These are phyloP conservation scores for Neoboletus magnificus DNA, from an alignment of 768 basidiomycete genomes.

Conservation along the genomic window DNA sequence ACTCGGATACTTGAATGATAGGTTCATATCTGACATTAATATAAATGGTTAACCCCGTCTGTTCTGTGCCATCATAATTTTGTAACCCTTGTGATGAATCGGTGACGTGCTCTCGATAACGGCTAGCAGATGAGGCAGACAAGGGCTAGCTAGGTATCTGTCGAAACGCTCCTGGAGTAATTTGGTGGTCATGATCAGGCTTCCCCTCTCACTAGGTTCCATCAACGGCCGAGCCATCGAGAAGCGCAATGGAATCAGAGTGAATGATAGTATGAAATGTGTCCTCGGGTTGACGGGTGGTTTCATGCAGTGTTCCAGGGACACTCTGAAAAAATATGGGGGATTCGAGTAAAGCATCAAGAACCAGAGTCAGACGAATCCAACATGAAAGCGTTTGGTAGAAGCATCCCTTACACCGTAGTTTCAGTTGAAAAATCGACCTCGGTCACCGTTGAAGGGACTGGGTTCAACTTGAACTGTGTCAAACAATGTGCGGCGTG, in stretches of 20 bases:
- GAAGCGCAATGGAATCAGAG: constrained; percentile 12
- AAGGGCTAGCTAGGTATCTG: constrained; percentile 11
- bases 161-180: constrained; percentile 10
- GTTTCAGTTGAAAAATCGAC: constrained; percentile 8
- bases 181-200: constrained; percentile 10
- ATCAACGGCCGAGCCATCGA: constrained; percentile 13
- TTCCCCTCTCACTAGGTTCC: constrained; percentile 4
- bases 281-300: constrained; percentile 16
- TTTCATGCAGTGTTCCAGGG: constrained; percentile 17
- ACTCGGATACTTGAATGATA: too few species aligned
- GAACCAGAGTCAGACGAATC: not conserved
- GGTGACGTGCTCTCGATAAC: not conserved
- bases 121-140: constrained; percentile 7
- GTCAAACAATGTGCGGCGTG: constrained; percentile 23
- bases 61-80: too few species aligned
- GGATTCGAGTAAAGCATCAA: not conserved
- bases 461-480: constrained; percentile 19
- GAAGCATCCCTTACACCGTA: constrained; percentile 11
- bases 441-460: constrained; percentile 5
- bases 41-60: too few species aligned
- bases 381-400: not conserved
- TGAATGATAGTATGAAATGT: constrained; percentile 16
- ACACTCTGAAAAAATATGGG: not conserved
- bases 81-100: too few species aligned
- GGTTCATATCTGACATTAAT: too few species aligned